phyloP scores from a whole-genome alignment of 2,329 filamentous ascomycete genomes.

The Blastomyces silverae region DNA sequence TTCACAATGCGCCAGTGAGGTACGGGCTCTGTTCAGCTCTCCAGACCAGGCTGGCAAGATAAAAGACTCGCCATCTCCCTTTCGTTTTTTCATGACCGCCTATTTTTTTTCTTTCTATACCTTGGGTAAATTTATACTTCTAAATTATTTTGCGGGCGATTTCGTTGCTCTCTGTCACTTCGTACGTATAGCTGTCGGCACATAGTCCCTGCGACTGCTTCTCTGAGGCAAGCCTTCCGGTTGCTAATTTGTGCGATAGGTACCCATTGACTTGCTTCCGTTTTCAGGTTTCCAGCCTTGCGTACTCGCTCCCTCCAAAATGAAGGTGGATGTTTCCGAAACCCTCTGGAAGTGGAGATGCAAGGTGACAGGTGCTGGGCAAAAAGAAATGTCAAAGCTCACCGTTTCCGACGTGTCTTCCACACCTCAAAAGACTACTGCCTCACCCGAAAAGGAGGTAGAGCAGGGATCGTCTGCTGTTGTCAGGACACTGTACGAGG shows the following conservation, averaged over 20 bases:
- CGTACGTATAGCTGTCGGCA: neutral
- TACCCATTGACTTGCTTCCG: neutral
- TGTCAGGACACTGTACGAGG: constrained; percentile 3
- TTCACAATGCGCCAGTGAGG: neutral
- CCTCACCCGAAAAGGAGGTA: neutral
- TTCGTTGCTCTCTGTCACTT: neutral
- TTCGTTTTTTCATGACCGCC: neutral
- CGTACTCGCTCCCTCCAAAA: neutral
- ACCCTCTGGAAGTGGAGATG: constrained; percentile 12
- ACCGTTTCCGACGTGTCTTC: neutral
- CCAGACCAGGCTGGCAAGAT: neutral
- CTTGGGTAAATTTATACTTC: neutral
- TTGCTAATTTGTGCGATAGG: neutral
- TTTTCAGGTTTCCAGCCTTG: neutral
- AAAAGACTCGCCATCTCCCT: neutral
- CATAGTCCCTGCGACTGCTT: neutral
- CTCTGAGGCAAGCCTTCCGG: neutral
- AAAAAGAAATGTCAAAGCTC: neutral
- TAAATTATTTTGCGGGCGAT: neutral
- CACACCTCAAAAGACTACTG: neutral
- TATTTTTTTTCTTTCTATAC: neutral
- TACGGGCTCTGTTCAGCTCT: neutral
- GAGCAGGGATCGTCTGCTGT: neutral
- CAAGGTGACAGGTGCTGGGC: constrained; percentile 3
- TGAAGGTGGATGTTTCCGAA: constrained; percentile 10